Evolutionary conservation across 805 yeast species (phyloP).

Genomic region (Jamesozyma gamospora): DNA sequence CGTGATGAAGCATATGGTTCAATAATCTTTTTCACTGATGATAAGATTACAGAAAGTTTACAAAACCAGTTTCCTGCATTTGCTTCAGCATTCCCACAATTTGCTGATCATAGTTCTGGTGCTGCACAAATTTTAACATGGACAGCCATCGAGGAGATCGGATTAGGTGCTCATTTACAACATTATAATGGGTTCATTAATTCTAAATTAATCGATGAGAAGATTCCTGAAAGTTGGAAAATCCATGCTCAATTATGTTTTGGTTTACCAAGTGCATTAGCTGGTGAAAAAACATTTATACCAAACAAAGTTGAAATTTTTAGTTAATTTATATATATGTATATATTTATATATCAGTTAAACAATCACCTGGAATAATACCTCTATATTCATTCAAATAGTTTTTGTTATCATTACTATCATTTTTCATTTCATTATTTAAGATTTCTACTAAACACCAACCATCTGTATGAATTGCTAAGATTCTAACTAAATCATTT

Average conservation of each 20-base stretch:
- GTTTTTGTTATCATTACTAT: constrained; percentile 12
- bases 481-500: constrained; percentile 29
- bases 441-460: constrained; percentile 35
- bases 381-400: constrained; percentile 33
- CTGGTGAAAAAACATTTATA: constrained; percentile 32
- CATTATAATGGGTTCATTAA: constrained; percentile 41
- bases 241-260: constrained; percentile 42
- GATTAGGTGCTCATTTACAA: constrained; percentile 43
- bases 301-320: constrained; percentile 21
- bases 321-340: constrained; percentile 2
- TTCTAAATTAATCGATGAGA: constrained; percentile 31
- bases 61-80: constrained; percentile 36
- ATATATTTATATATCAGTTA: constrained; percentile 14
- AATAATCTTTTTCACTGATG: constrained; percentile 40
- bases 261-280: constrained; percentile 37
- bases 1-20: constrained; percentile 42
- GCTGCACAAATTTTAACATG: constrained; percentile 42
- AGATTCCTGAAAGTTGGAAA: constrained; percentile 36
- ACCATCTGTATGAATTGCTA: constrained; percentile 36
- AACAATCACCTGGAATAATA: constrained; percentile 33
- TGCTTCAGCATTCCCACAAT: constrained; percentile 38
- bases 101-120: constrained; percentile 39
- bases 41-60: constrained; percentile 30
- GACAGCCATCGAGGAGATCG: constrained; percentile 37
- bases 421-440: constrained; percentile 2